Evolutionary conservation across 1,284 basidiomycete species (phyloP), one percentile per base, ranked within the genome.

Genomic region (Golubevia pallescens): DNA sequence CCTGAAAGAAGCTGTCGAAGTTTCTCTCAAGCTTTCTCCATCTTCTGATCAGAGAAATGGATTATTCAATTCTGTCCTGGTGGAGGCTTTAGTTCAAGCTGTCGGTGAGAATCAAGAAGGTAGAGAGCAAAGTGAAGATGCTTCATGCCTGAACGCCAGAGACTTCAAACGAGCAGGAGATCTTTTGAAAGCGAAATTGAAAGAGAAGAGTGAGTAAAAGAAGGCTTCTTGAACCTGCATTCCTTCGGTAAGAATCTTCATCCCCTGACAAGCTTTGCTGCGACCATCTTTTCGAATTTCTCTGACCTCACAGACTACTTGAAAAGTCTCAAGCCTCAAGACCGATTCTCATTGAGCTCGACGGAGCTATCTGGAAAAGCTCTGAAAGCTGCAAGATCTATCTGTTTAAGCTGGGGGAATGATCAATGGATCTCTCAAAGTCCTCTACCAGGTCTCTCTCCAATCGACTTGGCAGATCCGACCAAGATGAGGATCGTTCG

Each of bases 111-210:
- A 54, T 54, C 19, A 23, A 19, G 53, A 54, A 23, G 53, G 53
- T 54, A 23, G 53, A 54, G 53, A 54, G 53, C 19, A 54, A 54
- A 23, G 53, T 20, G 53, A 23, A 54, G 53, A 54, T 28, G 28
- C 28, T 28, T 28, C 28, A 28, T 28, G 28, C 28, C 28, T 28
- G 28, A 28, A 28, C 28, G 28, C 28, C 28, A 28, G 28, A 28
- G 28, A 28, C 28, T 28, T 28, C 28, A 28, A 28, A 28, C 28
- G 28, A 28, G 28, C 28, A 28, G 28, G 28, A 28, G 28, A 28
- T 28, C 28, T 28, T 28, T 28, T 28, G 28, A 28, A 28, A 28
- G 28, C 28, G 28, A 28, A 28, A 28, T 28, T 28, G 28, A 28
- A 28, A 28, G 28, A 28, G 28, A 28, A 28, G 28, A 28, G 28